Percentiles rank a stretch among this genome's conserved stretches.
These are phyloP conservation scores for Podila minutissima DNA, from an alignment of 192 early-diverging fungal genomes.

Conservation along the genomic window DNA sequence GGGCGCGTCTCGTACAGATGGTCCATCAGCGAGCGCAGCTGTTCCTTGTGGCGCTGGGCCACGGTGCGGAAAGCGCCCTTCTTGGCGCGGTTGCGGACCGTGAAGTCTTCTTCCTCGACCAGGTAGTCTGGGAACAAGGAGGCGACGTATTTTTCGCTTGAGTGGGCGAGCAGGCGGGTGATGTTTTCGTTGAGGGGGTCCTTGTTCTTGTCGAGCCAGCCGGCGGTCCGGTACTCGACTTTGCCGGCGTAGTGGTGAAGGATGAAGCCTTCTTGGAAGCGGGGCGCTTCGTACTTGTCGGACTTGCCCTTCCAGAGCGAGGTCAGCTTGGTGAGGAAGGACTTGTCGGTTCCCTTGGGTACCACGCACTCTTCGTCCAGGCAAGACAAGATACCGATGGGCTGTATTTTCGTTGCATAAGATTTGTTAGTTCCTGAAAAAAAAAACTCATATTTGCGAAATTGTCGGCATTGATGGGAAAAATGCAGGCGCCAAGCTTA, in stretches of 20 bases:
- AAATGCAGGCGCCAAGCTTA: constrained; percentile 45
- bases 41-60: constrained; percentile 94
- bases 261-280: constrained; percentile 91
- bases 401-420: constrained; percentile 52
- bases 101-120: constrained; percentile 63
- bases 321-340: constrained; percentile 93
- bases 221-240: constrained; percentile 90
- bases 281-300: constrained; percentile 86
- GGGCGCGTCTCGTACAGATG: constrained; percentile 91
- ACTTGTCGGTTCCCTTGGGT: constrained; percentile 94
- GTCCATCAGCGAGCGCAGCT: constrained; percentile 89
- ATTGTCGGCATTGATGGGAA: background rate
- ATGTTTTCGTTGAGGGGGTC: constrained; percentile 97
- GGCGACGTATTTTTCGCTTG: constrained; percentile 81
- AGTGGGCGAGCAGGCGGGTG: constrained; percentile 85
- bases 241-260: constrained; percentile 95
- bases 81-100: constrained; percentile 64
- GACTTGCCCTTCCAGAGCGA: constrained; percentile 89
- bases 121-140: constrained; percentile 85
- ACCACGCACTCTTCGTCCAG: constrained; percentile 99
- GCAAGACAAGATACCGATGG: constrained; percentile 95
- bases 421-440: background rate
- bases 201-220: constrained; percentile 99
- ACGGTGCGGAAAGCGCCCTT: constrained; percentile 95
- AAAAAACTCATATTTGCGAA: too few species aligned